Percentiles rank a stretch among this genome's conserved stretches.
Conservation (phyloP, 345 rosid species). For the Dovyalis caffra region DNA sequence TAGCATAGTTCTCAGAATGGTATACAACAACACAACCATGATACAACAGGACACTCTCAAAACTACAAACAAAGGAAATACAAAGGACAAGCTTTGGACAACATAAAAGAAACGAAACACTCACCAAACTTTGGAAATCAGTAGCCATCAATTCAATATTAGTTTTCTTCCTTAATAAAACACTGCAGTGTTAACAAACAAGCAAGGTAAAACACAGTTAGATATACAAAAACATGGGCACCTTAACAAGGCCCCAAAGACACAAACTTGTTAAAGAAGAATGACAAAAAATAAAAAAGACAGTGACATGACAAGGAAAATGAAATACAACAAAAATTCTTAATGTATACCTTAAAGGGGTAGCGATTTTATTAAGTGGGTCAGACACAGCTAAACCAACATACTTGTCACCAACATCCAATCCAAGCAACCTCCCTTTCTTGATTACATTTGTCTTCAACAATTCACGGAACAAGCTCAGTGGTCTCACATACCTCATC, state of each 20-base stretch:
- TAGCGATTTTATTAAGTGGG: conserved; percentile 44
- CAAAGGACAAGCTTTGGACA: not conserved
- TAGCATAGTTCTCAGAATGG: too few relatives aligned
- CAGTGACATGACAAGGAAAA: not conserved
- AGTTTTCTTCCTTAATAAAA: conserved; percentile 62
- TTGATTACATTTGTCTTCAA: conserved; percentile 33
- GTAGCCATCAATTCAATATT: conserved; percentile 63
- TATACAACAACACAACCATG: not conserved
- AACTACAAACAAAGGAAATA: not conserved
- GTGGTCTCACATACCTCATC: conserved; percentile 75
- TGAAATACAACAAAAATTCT: too few relatives aligned
- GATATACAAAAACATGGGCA: not conserved
- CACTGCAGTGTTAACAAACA: conserved; percentile 44
- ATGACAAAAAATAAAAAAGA: not conserved
- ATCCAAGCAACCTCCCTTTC: conserved; percentile 57
- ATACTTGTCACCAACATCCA: conserved; percentile 88
- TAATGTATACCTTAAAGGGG: conserved; percentile 59
- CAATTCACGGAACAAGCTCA: conserved; percentile 48
- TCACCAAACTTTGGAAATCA: conserved; percentile 69
- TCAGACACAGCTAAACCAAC: conserved; percentile 82
- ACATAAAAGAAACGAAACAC: conserved; percentile 15
- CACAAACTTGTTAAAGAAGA: not conserved
- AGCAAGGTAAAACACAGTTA: not conserved
- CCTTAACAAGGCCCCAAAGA: not conserved
- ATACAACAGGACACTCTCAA: not conserved